Percentiles rank a stretch among this genome's conserved stretches.
Evolutionary conservation across 495 filamentous ascomycete genomes (phyloP).

Genomic region (Hypoxylon rickii): DNA sequence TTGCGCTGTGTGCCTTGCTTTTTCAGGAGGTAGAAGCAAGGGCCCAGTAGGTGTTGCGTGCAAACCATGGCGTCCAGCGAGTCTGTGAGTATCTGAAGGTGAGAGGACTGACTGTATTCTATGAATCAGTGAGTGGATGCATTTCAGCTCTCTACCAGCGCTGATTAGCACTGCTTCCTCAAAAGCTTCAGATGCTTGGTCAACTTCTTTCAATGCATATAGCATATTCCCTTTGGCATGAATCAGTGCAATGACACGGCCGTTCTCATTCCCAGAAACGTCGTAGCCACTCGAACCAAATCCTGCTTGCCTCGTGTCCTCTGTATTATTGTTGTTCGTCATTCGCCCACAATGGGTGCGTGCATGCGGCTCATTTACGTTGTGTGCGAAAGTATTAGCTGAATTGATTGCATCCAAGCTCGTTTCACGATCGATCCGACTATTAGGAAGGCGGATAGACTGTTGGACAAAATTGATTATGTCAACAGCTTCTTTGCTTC

Average conservation of each 20-base stretch:
- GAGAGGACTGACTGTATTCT: conserved; percentile 77
- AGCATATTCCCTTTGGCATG: conserved; percentile 99
- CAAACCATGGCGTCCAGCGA: conserved; percentile 26
- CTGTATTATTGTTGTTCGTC: conserved; percentile 50
- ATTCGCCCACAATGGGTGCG: conserved; percentile 7
- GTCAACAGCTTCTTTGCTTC: conserved; percentile 83
- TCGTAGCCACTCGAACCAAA: conserved; percentile 85
- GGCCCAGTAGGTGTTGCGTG: conserved; percentile 41
- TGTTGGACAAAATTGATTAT: conserved; percentile 89
- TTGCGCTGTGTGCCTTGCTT: conserved; percentile 80
- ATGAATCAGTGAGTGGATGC: conserved; percentile 79
- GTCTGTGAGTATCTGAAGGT: conserved; percentile 40
- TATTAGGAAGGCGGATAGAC: conserved; percentile 59
- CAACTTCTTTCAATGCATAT: conserved; percentile 86
- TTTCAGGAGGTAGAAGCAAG: conserved; percentile 80
- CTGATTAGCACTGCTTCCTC: conserved; percentile 94
- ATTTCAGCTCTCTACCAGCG: conserved; percentile 69
- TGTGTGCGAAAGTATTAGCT: neutral
- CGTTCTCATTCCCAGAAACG: conserved; percentile 87
- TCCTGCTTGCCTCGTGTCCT: conserved; percentile 56
- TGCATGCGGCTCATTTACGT: conserved; percentile 3
- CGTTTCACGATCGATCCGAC: conserved; percentile 3
- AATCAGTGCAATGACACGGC: conserved; percentile 85
- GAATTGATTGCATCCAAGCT: neutral
- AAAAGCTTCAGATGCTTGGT: conserved; percentile 84